Conservation (phyloP, 2,329 filamentous ascomycete species). For the Pestalotiopsis sp. region DNA sequence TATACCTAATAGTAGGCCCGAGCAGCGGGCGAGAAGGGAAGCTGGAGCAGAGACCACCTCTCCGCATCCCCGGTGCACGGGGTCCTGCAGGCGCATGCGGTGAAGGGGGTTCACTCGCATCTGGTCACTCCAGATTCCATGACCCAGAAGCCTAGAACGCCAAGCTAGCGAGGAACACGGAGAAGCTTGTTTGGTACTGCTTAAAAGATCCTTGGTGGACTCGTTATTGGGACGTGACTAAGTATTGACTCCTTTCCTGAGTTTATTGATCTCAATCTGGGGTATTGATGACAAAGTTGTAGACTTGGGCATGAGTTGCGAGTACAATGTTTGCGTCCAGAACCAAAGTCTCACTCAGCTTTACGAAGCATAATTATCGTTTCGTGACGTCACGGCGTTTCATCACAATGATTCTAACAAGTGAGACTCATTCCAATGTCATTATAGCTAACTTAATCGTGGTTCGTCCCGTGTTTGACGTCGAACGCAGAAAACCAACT, state of each 20-base stretch:
- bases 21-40: neutral
- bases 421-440: too few species aligned
- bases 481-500: too few species aligned
- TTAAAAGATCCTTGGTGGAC: neutral
- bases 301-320: too few species aligned
- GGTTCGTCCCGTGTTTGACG: too few species aligned
- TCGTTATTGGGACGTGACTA: neutral
- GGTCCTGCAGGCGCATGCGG: neutral
- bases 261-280: neutral
- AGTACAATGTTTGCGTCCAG: too few species aligned
- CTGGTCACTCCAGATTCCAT: neutral
- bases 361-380: too few species aligned
- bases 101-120: neutral
- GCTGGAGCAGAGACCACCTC: neutral
- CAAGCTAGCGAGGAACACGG: neutral
- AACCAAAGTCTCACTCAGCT: too few species aligned
- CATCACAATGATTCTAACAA: too few species aligned
- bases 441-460: too few species aligned
- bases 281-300: too few species aligned
- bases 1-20: neutral
- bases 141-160: neutral
- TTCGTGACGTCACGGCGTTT: too few species aligned
- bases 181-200: neutral
- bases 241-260: neutral
- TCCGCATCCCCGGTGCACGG: neutral